Percentiles rank a stretch among this genome's conserved stretches.
phyloP scores from a whole-genome alignment of 441 rosid genomes.

The Metrosideros polymorpha region DNA sequence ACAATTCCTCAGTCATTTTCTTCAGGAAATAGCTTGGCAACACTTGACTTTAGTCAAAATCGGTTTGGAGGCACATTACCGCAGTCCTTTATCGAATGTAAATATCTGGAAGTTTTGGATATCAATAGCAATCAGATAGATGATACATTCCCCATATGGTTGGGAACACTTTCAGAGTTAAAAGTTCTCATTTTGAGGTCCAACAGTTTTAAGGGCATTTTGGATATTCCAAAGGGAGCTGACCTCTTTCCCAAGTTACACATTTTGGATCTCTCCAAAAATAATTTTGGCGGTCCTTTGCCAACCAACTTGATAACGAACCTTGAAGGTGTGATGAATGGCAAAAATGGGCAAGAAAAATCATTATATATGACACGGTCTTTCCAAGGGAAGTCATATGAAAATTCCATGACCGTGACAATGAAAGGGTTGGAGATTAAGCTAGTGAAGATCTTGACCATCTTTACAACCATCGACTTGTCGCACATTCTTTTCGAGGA shows the following conservation, averaged over 20 bases:
- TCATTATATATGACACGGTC: not conserved
- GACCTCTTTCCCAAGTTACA: not conserved
- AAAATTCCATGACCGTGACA: not conserved
- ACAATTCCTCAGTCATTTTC: too few relatives aligned
- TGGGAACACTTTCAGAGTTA: not conserved
- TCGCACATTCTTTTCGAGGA: not conserved
- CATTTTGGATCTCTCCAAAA: not conserved
- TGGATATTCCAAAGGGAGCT: not conserved
- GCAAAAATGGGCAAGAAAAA: not conserved
- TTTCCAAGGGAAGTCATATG: accelerated
- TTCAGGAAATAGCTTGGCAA: accelerated
- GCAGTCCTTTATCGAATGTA: not conserved
- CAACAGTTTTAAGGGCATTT: not conserved
- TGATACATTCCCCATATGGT: not conserved
- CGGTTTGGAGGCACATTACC: not conserved
- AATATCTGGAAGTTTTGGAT: accelerated
- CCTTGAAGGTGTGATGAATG: not conserved
- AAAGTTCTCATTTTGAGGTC: not conserved
- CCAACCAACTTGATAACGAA: not conserved
- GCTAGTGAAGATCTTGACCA: not conserved
- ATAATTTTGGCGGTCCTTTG: not conserved
- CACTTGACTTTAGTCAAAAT: not conserved
- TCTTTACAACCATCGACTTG: not conserved
- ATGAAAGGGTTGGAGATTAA: not conserved
- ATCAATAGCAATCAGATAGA: accelerated